Conservation (phyloP, 805 yeast genomes). For the Starmera caribaea region DNA sequence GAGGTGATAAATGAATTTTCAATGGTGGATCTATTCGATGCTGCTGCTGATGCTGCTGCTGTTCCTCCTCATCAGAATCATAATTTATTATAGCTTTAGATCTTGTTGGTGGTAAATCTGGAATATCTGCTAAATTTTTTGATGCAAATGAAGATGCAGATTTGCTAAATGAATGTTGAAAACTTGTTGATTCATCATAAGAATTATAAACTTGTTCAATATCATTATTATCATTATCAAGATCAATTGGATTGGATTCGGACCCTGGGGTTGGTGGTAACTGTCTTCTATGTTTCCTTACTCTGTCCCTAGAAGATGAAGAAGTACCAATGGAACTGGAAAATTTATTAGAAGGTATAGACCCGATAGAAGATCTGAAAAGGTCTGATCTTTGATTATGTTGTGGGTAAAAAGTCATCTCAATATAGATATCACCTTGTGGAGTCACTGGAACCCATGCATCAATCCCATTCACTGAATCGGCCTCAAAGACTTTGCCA, state of each 20-base stretch:
- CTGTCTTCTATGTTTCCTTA: constrained; percentile 10
- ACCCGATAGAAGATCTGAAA: constrained; percentile 15
- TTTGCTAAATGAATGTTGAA: too few species aligned
- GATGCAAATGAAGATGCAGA: too few species aligned
- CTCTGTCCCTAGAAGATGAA: background rate
- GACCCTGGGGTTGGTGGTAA: constrained; percentile 21
- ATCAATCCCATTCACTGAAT: constrained; percentile 70
- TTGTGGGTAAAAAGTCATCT: constrained; percentile 80
- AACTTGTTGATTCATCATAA: too few species aligned
- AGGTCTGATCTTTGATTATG: too few species aligned
- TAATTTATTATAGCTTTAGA: too few species aligned
- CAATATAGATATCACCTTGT: constrained; percentile 72
- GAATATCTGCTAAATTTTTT: too few species aligned
- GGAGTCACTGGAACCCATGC: constrained; percentile 39
- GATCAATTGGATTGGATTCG: background rate
- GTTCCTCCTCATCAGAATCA: background rate
- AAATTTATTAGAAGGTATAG: constrained; percentile 2
- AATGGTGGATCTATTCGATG: background rate
- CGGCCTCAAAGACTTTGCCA: constrained; percentile 56
- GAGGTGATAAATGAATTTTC: too few species aligned
- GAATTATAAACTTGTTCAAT: too few species aligned
- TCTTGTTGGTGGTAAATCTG: too few species aligned
- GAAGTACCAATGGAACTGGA: constrained; percentile 4
- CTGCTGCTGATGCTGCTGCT: too few species aligned
- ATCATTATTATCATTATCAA: too few species aligned